Base-by-base conservation (phyloP, 2,329 filamentous ascomycete species). In the Huntiella bhutanensis region DNA sequence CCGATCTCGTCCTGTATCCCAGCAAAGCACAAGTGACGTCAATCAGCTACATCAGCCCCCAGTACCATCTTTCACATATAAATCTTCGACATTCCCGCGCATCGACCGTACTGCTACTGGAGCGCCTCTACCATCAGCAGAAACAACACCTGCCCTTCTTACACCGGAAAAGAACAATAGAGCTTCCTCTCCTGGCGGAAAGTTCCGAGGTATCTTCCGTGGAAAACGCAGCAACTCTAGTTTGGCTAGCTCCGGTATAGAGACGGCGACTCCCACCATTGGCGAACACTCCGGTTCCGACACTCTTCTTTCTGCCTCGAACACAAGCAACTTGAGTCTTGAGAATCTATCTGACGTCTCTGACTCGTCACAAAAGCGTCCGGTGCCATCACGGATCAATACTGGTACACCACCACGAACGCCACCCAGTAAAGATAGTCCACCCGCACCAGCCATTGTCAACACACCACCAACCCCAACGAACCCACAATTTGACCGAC, bases 191-290 rank as follows among this genome's bases (percentile, higher is more conserved):
- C 80, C 82, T 8, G 75, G 72, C 44, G 73, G 76, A 55, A 82
- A 77, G 56, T 65, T 88, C 51, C 80, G 73, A 58, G 77, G 79
- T 56, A 80, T 79, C 10, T 84, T 91, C 55, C 72, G 64, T 49
- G 64, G 68, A 39, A 76, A 71, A 55, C 75, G 68, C 56, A 62
- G 55, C 51, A 50, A 46, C 19, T 46, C 51, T n/a, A 51, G 45
- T 32, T 41, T 52, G 6, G 55, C 60, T 19, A 66, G 62, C 11
- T 43, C 48, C 7, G 44, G 17, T 7, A 28, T 28, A 28, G 22
- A 28, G 22, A 28, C 5, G 22, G 8, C 22, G 8, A 28, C 22
- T 28, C 22, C 22, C 22, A 28, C 22, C 22, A 28, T 28, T 28
- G 22, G 8, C 7, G 22, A 28, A 28, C 22, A 28, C 12, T 39